A percentile compares a stretch with the other conserved stretches of the same genome.
These are phyloP conservation scores for Metschnikowia peoriensis DNA, from an alignment of 805 yeast species.

Conservation along the genomic window DNA sequence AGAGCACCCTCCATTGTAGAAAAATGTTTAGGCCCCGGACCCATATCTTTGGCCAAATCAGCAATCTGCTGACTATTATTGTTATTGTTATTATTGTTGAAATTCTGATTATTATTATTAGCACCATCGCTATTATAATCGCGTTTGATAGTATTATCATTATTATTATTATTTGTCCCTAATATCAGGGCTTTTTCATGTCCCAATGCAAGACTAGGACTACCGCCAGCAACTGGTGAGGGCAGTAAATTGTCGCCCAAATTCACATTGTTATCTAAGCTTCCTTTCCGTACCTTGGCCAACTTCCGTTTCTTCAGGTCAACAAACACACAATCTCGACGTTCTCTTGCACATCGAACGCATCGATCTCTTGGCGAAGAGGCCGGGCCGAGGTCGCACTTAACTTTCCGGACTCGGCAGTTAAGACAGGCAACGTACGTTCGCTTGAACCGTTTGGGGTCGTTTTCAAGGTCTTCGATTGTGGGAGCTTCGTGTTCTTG, in stretches of 20 bases:
- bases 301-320: constrained; percentile 25
- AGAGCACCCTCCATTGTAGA: constrained; percentile 58
- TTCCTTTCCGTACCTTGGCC: constrained; percentile 1
- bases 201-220: too few relatives aligned
- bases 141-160: too few relatives aligned
- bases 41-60: background rate
- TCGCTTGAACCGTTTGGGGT: constrained; percentile 46
- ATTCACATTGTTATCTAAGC: background rate
- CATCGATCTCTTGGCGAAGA: constrained; percentile 76
- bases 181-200: too few relatives aligned
- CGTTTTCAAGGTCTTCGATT: background rate
- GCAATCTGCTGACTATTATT: background rate
- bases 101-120: too few relatives aligned
- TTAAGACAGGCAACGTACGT: constrained; percentile 81
- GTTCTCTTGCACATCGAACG: constrained; percentile 77
- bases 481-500: background rate
- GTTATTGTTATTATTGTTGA: background rate
- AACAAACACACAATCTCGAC: constrained; percentile 73
- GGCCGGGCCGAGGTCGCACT: constrained; percentile 80
- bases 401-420: constrained; percentile 80
- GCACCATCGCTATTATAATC: too few relatives aligned
- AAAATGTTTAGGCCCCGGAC: constrained; percentile 24
- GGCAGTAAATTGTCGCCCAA: background rate
- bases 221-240: background rate
- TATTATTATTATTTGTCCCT: too few relatives aligned